These are phyloP conservation scores for Soucietia sequanensis DNA, from an alignment of 805 yeast genomes.

Conservation along the genomic window DNA sequence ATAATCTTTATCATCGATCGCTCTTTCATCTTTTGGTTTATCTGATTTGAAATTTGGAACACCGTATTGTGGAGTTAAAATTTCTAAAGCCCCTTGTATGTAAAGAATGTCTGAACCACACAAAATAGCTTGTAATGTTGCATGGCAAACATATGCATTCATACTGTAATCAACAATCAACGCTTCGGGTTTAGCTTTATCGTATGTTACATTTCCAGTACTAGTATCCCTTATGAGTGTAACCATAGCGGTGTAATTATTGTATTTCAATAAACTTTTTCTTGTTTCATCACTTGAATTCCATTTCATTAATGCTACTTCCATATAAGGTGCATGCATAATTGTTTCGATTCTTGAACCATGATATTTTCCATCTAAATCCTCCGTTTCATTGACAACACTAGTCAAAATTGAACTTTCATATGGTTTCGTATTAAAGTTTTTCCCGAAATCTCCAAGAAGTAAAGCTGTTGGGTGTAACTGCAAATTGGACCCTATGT, in stretches of 20 bases:
- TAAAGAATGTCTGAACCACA: slow-evolving; percentile 45
- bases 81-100: slow-evolving; percentile 47
- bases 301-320: slow-evolving; percentile 46
- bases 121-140: slow-evolving; percentile 36
- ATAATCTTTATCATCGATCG: slow-evolving; percentile 43
- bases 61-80: slow-evolving; percentile 31
- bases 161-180: slow-evolving; percentile 38
- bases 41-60: slow-evolving; percentile 36
- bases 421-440: slow-evolving; percentile 30
- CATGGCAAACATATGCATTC: slow-evolving; percentile 40
- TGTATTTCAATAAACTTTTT: slow-evolving; percentile 32
- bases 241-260: slow-evolving; percentile 37
- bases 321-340: slow-evolving; percentile 42
- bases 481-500: slow-evolving; percentile 51
- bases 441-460: slow-evolving; percentile 42
- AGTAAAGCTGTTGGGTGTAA: slow-evolving; percentile 48
- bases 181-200: slow-evolving; percentile 30
- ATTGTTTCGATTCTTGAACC: slow-evolving; percentile 54
- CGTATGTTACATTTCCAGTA: slow-evolving; percentile 37
- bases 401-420: slow-evolving; percentile 50
- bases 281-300: slow-evolving; percentile 30
- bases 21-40: slow-evolving; percentile 36
- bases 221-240: slow-evolving; percentile 46
- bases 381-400: slow-evolving; percentile 45
- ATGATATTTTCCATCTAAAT: slow-evolving; percentile 51